Evolutionary conservation across 1,284 basidiomycete species (phyloP), one percentile per base, ranked within the genome.

Genomic region (Albatrellus sp.): DNA sequence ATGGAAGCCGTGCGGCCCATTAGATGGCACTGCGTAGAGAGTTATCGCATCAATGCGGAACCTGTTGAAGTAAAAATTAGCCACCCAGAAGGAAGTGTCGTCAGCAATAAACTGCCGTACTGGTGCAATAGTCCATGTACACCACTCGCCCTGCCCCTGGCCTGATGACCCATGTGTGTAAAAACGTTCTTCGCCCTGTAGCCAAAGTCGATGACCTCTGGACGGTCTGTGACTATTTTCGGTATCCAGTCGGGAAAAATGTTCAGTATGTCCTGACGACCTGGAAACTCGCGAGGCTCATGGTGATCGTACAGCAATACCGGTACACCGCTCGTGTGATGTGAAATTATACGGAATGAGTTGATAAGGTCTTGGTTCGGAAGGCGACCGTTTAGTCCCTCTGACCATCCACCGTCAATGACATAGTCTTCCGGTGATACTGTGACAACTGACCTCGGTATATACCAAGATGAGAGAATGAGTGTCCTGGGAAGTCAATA

Each of bases 361-460:
- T 96, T 96, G 53, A 97, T 64, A 1, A 96, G 72, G 60, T 99
- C 94, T 62, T 97, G 90, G 57, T 99, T 99, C 0, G 96, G 93
- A 37, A 98, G 66, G 28, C 91, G 84, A 3, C 93, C 94, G 59
- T 98, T 94, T 5, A 90, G 69, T 6, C 94, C 96, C 72, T 98
- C 94, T 94, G 55, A 45, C 31, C 34, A 32, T 31, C 35, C 4
- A 40, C 11, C 17, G 0, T 43, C 3, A 37, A 16, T 43, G 42
- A 38, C 5, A 9, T 12, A 40, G 7, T 37, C 32, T 20, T 24
- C 24, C 24, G 33, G 19, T 35, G 32, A 5, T 10, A 32, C 8
- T 31, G 42, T n/a, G 33, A 36, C 39, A 37, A 20, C 80, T 44
- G 20, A 90, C 90, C 90, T 62, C 88, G 90, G 63, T 90, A 94